Base-by-base conservation (phyloP, 2,329 filamentous ascomycete genomes). In the Zopfia rhizophila region DNA sequence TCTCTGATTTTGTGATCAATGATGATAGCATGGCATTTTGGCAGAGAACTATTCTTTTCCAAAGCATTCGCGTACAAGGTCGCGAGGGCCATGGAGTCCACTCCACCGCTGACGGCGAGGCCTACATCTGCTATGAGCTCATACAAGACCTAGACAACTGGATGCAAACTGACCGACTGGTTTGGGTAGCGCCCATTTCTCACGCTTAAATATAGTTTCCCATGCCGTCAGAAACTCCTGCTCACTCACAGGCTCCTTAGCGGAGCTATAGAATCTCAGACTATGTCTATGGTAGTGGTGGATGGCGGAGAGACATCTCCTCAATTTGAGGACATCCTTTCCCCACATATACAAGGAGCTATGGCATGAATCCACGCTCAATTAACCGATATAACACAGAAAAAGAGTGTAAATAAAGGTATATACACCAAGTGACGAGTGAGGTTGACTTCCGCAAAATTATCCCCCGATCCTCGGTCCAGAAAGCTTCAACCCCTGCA, bases 71-170 rank as follows among this genome's bases (percentile, higher is more conserved):
- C 71, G 66, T 89, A 90, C 24, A 97, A 80, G 49, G 79, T 85
- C 43, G 91, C 91, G 49, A 99, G 78, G 19, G 93, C 93, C 92
- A 97, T 99, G n/a, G 93, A 97, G 72, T 99, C 94, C 27, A 94
- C 89, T 6, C 94, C 94, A 17, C 94, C 94, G 65, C 92, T 97
- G 51, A 97, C 78, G 12, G 92, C 94, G 48, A 97, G 76, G 41
- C 82, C 75, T 75, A 24, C 12, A 23, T 24, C 5, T 18, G 19
- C 57, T 28, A 60, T 42, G 21, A 2, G n/a, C n/a, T 21, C 10
- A n/a, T 2, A 18, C 14, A 4, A 3, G 30, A 21, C 8, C 4
- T 16, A 7, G 16, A 24, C 11, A 32, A 32, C 39, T 36, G 21
- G 5, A 23, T 3, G 3, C 10, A 7, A 27, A 40, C 57, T 18